Percentiles rank a stretch among this genome's conserved stretches.
phyloP scores from a whole-genome alignment of 2,329 filamentous ascomycete genomes.

The Xylaria sp. region DNA sequence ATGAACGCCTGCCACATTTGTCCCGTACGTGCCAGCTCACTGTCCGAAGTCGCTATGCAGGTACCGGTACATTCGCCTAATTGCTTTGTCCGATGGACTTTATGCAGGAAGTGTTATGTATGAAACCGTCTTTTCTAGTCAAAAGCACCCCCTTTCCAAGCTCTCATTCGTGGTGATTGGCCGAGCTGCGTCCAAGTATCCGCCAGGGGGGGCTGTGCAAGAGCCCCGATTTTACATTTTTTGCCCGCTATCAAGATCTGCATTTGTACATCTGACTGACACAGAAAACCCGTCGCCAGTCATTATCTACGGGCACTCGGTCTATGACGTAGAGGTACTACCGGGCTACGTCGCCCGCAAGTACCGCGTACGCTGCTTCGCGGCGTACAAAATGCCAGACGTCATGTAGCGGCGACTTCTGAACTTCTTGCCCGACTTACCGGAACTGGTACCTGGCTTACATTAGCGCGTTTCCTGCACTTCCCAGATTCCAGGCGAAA shows the following conservation, averaged over 20 bases:
- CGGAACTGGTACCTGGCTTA: background rate
- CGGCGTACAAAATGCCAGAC: no score
- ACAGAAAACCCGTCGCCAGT: background rate
- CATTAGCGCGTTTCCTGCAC: background rate
- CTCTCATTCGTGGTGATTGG: slow-evolving; percentile 9
- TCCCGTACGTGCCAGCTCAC: background rate
- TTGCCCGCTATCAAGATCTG: slow-evolving; percentile 1
- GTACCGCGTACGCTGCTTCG: no score
- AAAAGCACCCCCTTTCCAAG: background rate
- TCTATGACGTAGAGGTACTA: no score
- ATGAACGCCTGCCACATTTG: background rate
- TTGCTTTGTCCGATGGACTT: background rate
- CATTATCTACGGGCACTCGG: no score
- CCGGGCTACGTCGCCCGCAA: no score
- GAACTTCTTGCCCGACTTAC: background rate
- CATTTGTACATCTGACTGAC: background rate
- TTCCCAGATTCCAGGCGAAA: no score
- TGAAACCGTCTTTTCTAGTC: background rate
- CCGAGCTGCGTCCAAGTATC: slow-evolving; percentile 2
- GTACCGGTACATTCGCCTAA: background rate
- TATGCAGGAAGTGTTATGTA: background rate
- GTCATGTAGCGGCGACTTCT: background rate
- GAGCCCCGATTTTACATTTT: slow-evolving; percentile 3
- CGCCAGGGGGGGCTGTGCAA: slow-evolving; percentile 29
- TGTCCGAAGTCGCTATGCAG: background rate